Percentiles rank a stretch among this genome's conserved stretches.
phyloP scores from a whole-genome alignment of 805 yeast genomes.

The Candida coquimbonensis region DNA sequence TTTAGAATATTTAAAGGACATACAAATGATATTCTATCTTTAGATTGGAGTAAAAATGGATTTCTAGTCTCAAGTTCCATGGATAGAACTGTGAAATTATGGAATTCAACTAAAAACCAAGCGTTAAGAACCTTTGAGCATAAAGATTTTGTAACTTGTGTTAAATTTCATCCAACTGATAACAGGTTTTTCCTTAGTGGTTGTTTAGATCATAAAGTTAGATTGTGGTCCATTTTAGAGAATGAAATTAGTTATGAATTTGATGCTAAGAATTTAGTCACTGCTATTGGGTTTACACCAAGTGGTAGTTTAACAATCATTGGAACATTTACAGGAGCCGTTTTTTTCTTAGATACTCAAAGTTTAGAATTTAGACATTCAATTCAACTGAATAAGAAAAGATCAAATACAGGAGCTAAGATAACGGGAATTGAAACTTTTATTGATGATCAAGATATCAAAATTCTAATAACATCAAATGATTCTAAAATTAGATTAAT shows the following conservation, averaged over 20 bases:
- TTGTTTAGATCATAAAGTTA: constrained; percentile 63
- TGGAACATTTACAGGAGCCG: constrained; percentile 76
- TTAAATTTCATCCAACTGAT: constrained; percentile 75
- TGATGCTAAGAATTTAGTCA: constrained; percentile 59
- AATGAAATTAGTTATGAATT: constrained; percentile 51
- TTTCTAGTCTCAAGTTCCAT: constrained; percentile 75
- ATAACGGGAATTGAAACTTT: constrained; percentile 70
- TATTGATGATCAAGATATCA: constrained; percentile 27
- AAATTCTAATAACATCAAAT: constrained; percentile 63
- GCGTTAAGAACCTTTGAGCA: constrained; percentile 62
- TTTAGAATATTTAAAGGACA: constrained; percentile 58
- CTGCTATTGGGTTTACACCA: constrained; percentile 70
- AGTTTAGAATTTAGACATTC: constrained; percentile 45
- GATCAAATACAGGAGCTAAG: constrained; percentile 37
- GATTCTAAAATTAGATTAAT: constrained; percentile 74
- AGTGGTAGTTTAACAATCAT: constrained; percentile 50
- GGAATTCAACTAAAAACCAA: constrained; percentile 70
- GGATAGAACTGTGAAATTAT: constrained; percentile 75
- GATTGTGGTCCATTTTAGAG: constrained; percentile 86
- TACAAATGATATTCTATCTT: constrained; percentile 56
- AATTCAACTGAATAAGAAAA: constrained; percentile 40
- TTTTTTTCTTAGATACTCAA: constrained; percentile 53
- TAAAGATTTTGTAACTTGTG: constrained; percentile 77
- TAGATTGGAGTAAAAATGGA: constrained; percentile 86
- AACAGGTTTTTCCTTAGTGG: constrained; percentile 84